Percentiles rank a stretch among this genome's conserved stretches.
Conservation (phyloP, 768 basidiomycete genomes). For the Cubamyces lactineus region DNA sequence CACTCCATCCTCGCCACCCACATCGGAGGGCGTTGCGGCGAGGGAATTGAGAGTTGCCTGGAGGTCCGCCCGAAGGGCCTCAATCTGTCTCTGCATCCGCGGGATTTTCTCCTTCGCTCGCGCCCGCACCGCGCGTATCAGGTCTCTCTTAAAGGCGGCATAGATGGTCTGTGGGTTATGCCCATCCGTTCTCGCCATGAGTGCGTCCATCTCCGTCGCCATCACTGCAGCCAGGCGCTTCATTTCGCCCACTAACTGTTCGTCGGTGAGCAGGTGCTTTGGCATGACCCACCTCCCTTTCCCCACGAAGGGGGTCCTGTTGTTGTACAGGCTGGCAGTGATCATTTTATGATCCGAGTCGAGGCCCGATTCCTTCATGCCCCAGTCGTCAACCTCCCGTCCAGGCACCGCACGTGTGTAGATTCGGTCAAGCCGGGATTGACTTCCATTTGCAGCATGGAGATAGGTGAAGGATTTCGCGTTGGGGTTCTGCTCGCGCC, state of each 20-base stretch:
- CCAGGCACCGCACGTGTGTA: background rate
- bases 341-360: constrained; percentile 10
- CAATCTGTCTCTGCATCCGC: background rate
- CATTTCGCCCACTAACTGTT: background rate
- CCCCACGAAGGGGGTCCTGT: constrained; percentile 5
- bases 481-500: background rate
- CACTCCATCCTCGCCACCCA: background rate
- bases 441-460: background rate
- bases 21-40: background rate
- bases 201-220: too few relatives aligned
- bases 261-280: background rate
- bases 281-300: constrained; percentile 12
- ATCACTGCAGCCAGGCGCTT: too few relatives aligned
- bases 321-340: background rate
- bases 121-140: background rate
- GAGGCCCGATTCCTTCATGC: background rate
- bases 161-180: background rate
- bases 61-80: background rate
- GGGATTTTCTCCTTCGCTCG: background rate
- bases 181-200: background rate
- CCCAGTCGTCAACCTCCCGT: background rate
- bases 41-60: background rate
- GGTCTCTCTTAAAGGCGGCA: background rate
- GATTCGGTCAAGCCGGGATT: background rate
- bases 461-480: background rate